Base-by-base conservation (phyloP, 345 rosid genomes). In the Populus euphratica region DNA sequence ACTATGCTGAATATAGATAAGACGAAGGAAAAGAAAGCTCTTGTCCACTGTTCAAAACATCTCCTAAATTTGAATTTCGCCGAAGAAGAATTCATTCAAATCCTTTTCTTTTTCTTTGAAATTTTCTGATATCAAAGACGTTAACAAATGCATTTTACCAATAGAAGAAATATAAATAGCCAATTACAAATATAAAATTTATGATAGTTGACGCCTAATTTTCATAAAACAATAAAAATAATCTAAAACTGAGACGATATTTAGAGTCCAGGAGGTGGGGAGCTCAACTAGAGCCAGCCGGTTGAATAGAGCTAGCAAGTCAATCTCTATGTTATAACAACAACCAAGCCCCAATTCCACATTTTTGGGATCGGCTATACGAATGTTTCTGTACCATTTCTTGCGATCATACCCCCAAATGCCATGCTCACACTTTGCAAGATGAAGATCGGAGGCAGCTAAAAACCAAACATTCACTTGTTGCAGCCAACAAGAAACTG, bases 231-330 rank as follows among this genome's bases (percentile, higher is more conserved):
- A 47, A 20, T 6, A 52, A 50, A 50, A 50, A 17, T 47, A 14
- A 47, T 47, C 50, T 47, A 18, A 47, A 47, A 16, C 5, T 49
- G 20, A 49, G 20, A 41, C 44, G 13, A 47, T 14, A 47, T 47
- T 44, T 47, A 47, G 50, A 13, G 5, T 47, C 50, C 27, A 10
- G 14, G 64, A 17, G 54, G 16, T 27, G n/a, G 39, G 13, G 8
- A 77, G 20, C 17, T 62, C 49, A 35, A 31, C 69, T 68, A 66
- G 2, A 11, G 80, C 59, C 44, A 52, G 23, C 68, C 68, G 11
- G 67, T 35, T 70, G 43, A 72, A 39, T 33, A 56, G 62, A 64
- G 77, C 52, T 29, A 31, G 52, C 8, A 50, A 73, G 73, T 76
- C 77, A 64, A 65, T 21, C 70, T 71, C 69, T 23, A 69, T 17